These are phyloP conservation scores for Alternaria ventricosa DNA, from an alignment of 2,329 filamentous ascomycete species.

Conservation along the genomic window DNA sequence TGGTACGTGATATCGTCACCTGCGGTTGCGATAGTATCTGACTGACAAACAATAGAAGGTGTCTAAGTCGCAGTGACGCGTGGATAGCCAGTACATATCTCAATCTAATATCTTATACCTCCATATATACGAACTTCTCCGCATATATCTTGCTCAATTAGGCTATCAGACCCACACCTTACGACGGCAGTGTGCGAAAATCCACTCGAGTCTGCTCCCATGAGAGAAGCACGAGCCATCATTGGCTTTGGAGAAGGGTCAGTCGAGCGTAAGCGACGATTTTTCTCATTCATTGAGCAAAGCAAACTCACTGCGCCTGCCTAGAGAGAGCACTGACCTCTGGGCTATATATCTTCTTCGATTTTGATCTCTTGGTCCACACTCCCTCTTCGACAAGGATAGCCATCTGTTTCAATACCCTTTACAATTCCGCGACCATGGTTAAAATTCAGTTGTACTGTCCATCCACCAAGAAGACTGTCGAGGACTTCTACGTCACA, in stretches of 20 bases:
- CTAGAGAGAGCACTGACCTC: background rate
- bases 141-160: background rate
- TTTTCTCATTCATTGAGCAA: background rate
- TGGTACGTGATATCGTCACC: background rate
- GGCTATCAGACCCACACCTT: background rate
- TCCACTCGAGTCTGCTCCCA: background rate
- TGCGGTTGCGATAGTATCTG: background rate
- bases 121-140: background rate
- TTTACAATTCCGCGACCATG: background rate
- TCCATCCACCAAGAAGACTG: constrained; percentile 8
- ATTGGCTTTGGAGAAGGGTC: background rate
- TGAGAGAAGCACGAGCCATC: background rate
- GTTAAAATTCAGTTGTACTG: constrained; percentile 11
- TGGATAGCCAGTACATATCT: background rate
- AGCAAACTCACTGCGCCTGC: background rate
- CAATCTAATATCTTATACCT: background rate
- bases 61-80: background rate
- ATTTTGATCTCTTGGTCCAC: background rate
- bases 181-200: no score
- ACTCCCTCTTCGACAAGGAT: background rate
- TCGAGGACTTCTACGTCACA: constrained; percentile 14
- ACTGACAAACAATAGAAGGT: background rate
- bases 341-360: background rate
- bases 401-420: fast-evolving
- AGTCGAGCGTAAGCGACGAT: background rate